Conservation (phyloP, 768 basidiomycete genomes). For the Peribolospora kevripleyi region DNA sequence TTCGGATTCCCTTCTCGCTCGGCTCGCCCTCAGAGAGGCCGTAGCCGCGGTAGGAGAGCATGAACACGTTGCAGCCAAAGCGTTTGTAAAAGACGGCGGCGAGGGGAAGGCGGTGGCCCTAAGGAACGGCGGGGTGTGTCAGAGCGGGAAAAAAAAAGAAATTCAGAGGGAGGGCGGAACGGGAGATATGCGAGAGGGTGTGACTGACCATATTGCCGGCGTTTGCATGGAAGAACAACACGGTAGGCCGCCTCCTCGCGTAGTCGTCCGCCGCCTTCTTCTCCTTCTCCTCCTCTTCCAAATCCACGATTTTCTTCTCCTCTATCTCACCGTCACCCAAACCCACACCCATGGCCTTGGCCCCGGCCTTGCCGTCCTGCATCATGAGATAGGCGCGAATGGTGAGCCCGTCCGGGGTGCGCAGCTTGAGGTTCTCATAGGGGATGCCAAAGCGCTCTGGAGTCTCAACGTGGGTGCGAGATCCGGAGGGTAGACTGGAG, state of each 20-base stretch:
- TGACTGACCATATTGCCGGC: slow-evolving; percentile 24
- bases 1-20: slow-evolving; percentile 25
- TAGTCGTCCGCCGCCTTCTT: slow-evolving; percentile 8
- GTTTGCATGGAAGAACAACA: slow-evolving; percentile 71
- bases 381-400: slow-evolving; percentile 54
- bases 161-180: background rate
- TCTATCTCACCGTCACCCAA: slow-evolving; percentile 26
- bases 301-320: slow-evolving; percentile 29
- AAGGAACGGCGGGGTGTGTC: background rate
- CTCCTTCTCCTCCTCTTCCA: slow-evolving; percentile 8
- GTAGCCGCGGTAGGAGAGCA: slow-evolving; percentile 85
- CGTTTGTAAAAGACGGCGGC: slow-evolving; percentile 55
- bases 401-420: slow-evolving; percentile 44
- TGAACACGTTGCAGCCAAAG: slow-evolving; percentile 78
- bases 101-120: slow-evolving; percentile 70
- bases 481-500: slow-evolving; percentile 50
- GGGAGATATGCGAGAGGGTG: background rate
- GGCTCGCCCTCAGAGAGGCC: slow-evolving; percentile 69
- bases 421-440: slow-evolving; percentile 48
- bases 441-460: slow-evolving; percentile 47
- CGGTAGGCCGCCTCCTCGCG: slow-evolving; percentile 37
- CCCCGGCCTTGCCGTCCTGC: slow-evolving; percentile 26
- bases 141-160: background rate
- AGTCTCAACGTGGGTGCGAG: slow-evolving; percentile 45
- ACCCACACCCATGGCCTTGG: slow-evolving; percentile 17